Evolutionary conservation across 306 rosid species (phyloP), one percentile per base, ranked within the genome.

Genomic region (Gastrolobium villosum): DNA sequence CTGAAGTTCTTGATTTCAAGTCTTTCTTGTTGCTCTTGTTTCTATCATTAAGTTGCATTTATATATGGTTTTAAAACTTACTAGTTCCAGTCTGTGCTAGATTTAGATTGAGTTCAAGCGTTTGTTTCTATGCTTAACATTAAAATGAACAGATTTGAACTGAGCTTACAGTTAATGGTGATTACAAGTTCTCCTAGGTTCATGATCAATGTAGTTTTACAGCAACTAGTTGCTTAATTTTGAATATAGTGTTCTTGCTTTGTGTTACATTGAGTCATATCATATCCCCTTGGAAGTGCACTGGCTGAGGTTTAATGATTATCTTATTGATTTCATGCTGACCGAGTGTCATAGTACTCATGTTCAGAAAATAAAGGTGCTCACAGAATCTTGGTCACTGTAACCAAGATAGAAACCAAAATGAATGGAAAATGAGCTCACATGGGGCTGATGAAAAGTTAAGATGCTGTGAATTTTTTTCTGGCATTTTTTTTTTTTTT

Each of bases 51-150:
- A 10, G 50, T 32, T 63, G 66, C 70, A 36, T 56, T 69, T 34
- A 20, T 44, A 4, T 60, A 30, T 60, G 56, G 46, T 50, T 66
- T 75, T 30, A 59, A 31, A 34, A 20, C 36, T 40, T 26, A 39
- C 31, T 60, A 39, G 28, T 75, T 66, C 20, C 48, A 6, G 39
- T 48, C 32, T 26, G 30, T 10, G 13, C 34, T 53, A 45, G 37
- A 37, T 84, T 84, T 68, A 28, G 56, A 35, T 62, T 54, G 39
- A 46, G 41, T 70, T 56, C 74, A 43, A 72, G 5, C 60, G n/a
- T 49, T 60, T 5, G 30, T 70, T 49, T 49, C 60, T 53, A 2
- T 57, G 44, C n/a, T 35, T 8, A 48, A 72, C 48, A 10, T 62
- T 55, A 55, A 43, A 70, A 59, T 50, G 48, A 44, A 45, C 5